Evolutionary conservation across 2,329 filamentous ascomycete genomes (phyloP).

Genomic region (Monilinia fructigena): DNA sequence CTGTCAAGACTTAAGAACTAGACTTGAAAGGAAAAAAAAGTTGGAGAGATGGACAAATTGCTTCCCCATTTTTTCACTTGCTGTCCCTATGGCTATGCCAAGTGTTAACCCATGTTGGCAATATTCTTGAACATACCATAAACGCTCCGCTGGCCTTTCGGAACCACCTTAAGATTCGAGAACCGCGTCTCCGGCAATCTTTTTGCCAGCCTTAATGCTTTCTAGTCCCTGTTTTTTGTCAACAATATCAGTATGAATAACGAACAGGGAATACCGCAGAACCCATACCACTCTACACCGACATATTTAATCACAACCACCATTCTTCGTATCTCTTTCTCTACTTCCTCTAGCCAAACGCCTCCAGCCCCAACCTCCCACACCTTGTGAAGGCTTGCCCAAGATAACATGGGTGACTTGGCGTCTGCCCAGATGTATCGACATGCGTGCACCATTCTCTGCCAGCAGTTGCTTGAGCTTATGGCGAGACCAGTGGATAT

Average conservation of each 20-base stretch:
- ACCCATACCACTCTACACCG: slow-evolving; percentile 69
- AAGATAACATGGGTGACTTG: slow-evolving; percentile 85
- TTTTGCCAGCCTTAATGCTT: slow-evolving; percentile 71
- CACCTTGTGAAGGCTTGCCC: slow-evolving; percentile 53
- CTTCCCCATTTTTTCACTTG: slow-evolving; percentile 3
- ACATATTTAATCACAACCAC: slow-evolving; percentile 78
- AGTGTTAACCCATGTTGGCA: slow-evolving; percentile 22
- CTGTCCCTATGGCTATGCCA: slow-evolving; percentile 7
- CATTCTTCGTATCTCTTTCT: slow-evolving; percentile 71
- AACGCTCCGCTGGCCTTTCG: slow-evolving; percentile 64
- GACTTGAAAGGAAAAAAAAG: slow-evolving; percentile 2
- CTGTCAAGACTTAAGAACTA: slow-evolving; percentile 15
- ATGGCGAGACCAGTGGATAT: slow-evolving; percentile 73
- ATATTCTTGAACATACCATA: slow-evolving; percentile 49
- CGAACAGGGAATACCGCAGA: slow-evolving; percentile 19
- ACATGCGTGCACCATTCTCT: slow-evolving; percentile 69
- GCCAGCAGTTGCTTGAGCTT: slow-evolving; percentile 76
- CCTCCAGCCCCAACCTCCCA: slow-evolving; percentile 61
- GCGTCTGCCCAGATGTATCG: slow-evolving; percentile 67
- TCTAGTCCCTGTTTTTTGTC: slow-evolving; percentile 63
- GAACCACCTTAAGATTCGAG: slow-evolving; percentile 59
- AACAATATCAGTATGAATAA: slow-evolving; percentile 19
- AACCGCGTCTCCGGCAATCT: slow-evolving; percentile 74
- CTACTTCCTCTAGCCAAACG: slow-evolving; percentile 74
- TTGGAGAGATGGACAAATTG: slow-evolving; percentile 10